These are phyloP conservation scores for Plantago major DNA, from an alignment of 257 asterid species.

Conservation along the genomic window DNA sequence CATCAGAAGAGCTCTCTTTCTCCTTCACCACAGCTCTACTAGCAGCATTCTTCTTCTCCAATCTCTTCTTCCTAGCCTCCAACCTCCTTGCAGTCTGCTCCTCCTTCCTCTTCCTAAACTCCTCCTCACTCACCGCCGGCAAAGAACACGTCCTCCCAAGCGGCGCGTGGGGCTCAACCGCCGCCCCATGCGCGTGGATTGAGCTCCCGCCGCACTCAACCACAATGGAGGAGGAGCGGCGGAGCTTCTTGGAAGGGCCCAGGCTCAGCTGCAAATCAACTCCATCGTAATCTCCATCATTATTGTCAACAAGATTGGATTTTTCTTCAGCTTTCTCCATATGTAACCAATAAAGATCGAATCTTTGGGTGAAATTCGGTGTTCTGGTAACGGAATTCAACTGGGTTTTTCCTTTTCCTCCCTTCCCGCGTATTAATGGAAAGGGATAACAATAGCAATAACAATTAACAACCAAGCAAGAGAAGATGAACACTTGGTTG, in stretches of 20 bases:
- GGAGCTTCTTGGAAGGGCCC: constrained; percentile 59
- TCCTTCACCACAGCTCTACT: constrained; percentile 30
- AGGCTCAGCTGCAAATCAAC: constrained; percentile 60
- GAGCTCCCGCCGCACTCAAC: constrained; percentile 19
- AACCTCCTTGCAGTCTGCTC: constrained; percentile 49
- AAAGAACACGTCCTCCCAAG: constrained; percentile 58
- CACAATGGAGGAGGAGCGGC: constrained; percentile 54
- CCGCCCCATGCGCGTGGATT: constrained; percentile 7
- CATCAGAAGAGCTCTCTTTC: constrained; percentile 27
- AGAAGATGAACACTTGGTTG: background rate
- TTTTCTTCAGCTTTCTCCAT: constrained; percentile 40
- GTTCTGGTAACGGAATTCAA: constrained; percentile 18
- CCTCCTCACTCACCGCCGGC: constrained; percentile 52
- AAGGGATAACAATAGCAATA: background rate
- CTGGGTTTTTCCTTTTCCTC: constrained; percentile 18
- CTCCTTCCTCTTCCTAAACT: constrained; percentile 66
- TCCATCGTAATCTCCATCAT: constrained; percentile 16
- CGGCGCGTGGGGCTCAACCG: constrained; percentile 30
- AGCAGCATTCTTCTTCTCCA: constrained; percentile 46
- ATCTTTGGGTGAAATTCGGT: background rate
- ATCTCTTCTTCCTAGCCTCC: constrained; percentile 68
- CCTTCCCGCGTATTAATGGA: no score
- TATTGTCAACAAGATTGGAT: constrained; percentile 13
- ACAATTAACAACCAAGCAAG: no score
- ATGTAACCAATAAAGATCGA: background rate